Base-by-base conservation (phyloP, 495 filamentous ascomycete genomes). In the Aspergillus avenaceus region DNA sequence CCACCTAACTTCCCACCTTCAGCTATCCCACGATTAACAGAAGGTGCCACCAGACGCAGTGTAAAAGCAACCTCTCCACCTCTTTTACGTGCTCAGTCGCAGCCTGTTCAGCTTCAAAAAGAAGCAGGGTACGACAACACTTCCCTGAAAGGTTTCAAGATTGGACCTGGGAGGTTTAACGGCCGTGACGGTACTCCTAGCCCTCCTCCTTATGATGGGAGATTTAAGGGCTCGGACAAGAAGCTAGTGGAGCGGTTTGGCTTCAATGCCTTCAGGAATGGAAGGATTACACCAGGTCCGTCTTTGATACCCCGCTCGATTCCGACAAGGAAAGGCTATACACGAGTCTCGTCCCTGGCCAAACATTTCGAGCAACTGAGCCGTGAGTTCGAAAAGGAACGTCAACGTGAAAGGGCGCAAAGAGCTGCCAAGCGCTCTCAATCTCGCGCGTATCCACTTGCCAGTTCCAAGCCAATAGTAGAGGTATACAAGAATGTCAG, bases 281-380 rank as follows among this genome's bases (percentile, higher is more conserved):
- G 75, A 36, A 79, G 81, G 24, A 81, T 87, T 49, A 55, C 62
- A n/a, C 47, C 75, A 2, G 79, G 75, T 2, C 81, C 86, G 27
- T 95, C 92, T 5, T 76, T 90, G 25, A 97, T 99, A 50, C 95
- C 95, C 22, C 84, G 93, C 16, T 96, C 92, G 38, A 82, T 95
- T 27, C 81, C 79, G 8, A 78, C 73, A 13, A 80, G 76, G 53
- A 79, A 72, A 37, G 85, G 78, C 36, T 83, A 86, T 43, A 78
- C 84, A 1, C 87, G 86, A 43, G 95, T 99, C 1, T 91, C 88
- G 5, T 88, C 81, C 5, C 78, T 97, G 25, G 90, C 95, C 12
- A 90, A 88, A 59, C 95, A 97, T 65, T 97, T 97, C 59, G 95
- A 99, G 64, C 91, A 97, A 61, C 68, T 99, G 27, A 95, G 90